Evolutionary conservation across 1,139 yeast species (phyloP), one percentile per base, ranked within the genome.

Genomic region (Blastobotrys aristatus): DNA sequence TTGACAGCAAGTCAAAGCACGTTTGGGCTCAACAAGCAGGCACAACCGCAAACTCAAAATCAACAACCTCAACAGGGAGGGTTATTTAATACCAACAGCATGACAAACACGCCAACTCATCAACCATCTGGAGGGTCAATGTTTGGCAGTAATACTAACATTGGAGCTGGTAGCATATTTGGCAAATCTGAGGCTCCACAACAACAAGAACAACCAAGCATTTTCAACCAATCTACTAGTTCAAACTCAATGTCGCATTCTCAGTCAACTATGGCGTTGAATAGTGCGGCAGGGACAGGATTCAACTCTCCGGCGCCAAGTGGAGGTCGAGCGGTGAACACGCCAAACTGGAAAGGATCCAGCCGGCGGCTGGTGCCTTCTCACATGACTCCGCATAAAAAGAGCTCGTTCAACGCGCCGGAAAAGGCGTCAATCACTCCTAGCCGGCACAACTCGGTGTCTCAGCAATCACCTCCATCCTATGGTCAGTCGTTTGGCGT

Each of bases 401-500:
- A 56, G 38, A 53, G 53, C 42, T 52, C 57, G 5, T 58, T 55
- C 20, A 46, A 46, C 33, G 46, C 55, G 4, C 53, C 54, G 2
- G 53, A 54, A 11, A 49, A 53, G 2, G 17, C 48, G 1, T 31
- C 55, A 17, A 18, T 46, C 14, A 43, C 53, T 10, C 45, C 57
- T 2, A 34, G 49, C n/a, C 31, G 50, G 8, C 50, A 48, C 16
- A 42, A 35, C 14, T 38, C 48, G 11, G 37, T 46, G 8, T 43
- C 46, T 39, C 11, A 22, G 3, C 17, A n/a, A 3, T 37, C 40
- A 2, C 44, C 56, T 2, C 53, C 55, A 3, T 32, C 53, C 11
- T 54, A 53, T 30, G 55, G 54, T 16, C 43, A 55, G 5, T 55
- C 59, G 14, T 55, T 58, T 44, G 60, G 60, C 22, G 51, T 57